Conservation (phyloP, 257 asterid species). For the Solanum habrochaites region DNA sequence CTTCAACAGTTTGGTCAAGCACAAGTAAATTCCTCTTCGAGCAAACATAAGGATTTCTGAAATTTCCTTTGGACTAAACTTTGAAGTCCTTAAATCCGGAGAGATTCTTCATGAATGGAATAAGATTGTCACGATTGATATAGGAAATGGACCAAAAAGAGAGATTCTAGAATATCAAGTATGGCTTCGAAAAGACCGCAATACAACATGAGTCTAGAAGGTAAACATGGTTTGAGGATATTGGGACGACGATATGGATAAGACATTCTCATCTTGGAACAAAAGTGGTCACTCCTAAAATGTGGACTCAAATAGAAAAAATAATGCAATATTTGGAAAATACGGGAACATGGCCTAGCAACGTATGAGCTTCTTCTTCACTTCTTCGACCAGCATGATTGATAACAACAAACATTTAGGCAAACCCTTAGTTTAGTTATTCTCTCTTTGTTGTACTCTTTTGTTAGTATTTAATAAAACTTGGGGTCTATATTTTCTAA, state of each 20-base stretch:
- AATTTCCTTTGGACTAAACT: neutral
- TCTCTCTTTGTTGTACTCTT: no score
- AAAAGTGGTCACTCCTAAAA: no score
- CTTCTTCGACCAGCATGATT: no score
- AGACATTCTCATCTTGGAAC: no score
- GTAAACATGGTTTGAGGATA: neutral
- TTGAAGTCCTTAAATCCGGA: neutral
- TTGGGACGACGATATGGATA: no score
- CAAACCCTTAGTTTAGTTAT: no score
- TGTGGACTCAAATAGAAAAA: neutral
- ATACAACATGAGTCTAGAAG: neutral
- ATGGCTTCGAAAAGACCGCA: neutral
- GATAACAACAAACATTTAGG: neutral
- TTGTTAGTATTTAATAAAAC: no score
- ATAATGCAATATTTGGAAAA: neutral
- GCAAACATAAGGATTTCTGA: neutral
- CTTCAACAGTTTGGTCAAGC: neutral
- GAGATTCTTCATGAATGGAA: neutral
- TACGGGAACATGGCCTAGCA: neutral
- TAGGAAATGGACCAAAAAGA: neutral
- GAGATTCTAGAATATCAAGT: neutral
- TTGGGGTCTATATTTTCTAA: no score
- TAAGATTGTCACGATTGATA: accelerated
- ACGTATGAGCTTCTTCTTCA: neutral
- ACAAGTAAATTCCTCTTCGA: neutral